Percentiles rank a stretch among this genome's conserved stretches.
phyloP scores from a whole-genome alignment of 345 rosid species.

The Camelina laxa region DNA sequence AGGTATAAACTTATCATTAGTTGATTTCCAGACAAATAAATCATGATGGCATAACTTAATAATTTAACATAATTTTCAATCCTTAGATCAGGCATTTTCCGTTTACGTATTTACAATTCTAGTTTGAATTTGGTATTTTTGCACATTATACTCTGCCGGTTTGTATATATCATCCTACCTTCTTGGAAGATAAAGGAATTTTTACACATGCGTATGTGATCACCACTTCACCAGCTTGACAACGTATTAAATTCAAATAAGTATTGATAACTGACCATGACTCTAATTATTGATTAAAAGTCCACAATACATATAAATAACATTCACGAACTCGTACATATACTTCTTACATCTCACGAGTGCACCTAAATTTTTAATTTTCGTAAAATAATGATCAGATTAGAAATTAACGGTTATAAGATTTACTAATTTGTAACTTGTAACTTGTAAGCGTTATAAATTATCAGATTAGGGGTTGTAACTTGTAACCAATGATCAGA shows the following conservation, averaged over 20 bases:
- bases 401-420: background rate
- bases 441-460: background rate
- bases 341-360: background rate
- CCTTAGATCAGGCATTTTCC: constrained; percentile 21
- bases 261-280: constrained; percentile 17
- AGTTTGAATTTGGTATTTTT: constrained; percentile 31
- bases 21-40: background rate
- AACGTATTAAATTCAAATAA: background rate
- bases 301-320: background rate
- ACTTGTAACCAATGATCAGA: too few species aligned
- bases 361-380: constrained; percentile 10
- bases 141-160: constrained; percentile 7
- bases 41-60: background rate
- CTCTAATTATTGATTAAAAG: constrained; percentile 6
- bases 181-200: background rate
- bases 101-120: constrained; percentile 32
- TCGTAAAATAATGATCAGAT: background rate
- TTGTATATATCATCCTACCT: background rate
- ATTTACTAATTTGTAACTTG: too few species aligned
- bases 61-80: background rate
- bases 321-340: background rate
- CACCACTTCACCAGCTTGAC: constrained; percentile 5
- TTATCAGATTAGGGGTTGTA: too few species aligned
- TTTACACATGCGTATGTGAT: background rate
- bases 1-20: background rate